Conservation (phyloP, 1,284 basidiomycete species). For the Afroboletus lepidellus region DNA sequence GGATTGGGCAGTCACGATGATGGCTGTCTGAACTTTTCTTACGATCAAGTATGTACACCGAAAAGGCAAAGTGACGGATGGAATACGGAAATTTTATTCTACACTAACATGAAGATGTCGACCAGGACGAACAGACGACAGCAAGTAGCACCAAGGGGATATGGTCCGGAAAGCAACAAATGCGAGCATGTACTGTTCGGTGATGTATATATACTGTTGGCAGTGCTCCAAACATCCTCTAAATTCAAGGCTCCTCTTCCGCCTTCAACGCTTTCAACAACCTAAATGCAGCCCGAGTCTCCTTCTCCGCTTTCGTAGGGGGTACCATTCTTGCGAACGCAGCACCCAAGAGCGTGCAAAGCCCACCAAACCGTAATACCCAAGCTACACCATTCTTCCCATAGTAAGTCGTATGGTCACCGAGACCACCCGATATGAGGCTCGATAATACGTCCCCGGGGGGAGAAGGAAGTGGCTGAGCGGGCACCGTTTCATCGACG, state of each 20-base stretch:
- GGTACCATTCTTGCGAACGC: conserved; percentile 76
- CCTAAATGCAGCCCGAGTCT: conserved; percentile 77
- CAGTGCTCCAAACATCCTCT: not conserved
- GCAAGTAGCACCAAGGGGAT: not conserved
- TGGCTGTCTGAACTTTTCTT: conserved; percentile 28
- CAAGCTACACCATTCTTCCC: conserved; percentile 89
- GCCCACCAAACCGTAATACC: conserved; percentile 90
- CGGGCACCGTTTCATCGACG: conserved; percentile 55
- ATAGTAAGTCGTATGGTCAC: conserved; percentile 57
- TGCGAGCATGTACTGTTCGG: conserved; percentile 13
- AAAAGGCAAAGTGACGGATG: not conserved
- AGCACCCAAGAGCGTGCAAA: conserved; percentile 77
- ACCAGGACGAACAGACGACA: conserved; percentile 2
- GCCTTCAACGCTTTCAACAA: conserved; percentile 72
- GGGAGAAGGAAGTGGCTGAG: conserved; percentile 34
- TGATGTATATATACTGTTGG: not conserved
- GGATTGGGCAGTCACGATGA: conserved; percentile 55
- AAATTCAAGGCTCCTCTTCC: conserved; percentile 47
- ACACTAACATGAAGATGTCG: conserved; percentile 1
- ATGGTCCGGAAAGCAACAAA: conserved; percentile 1
- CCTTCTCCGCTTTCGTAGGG: conserved; percentile 85
- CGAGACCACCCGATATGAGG: conserved; percentile 13
- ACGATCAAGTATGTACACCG: not conserved
- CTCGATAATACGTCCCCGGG: conserved; percentile 12
- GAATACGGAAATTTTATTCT: not conserved